Evolutionary conservation across 2,329 filamentous ascomycete species (phyloP).

Genomic region (Pezicula neosporulosa): DNA sequence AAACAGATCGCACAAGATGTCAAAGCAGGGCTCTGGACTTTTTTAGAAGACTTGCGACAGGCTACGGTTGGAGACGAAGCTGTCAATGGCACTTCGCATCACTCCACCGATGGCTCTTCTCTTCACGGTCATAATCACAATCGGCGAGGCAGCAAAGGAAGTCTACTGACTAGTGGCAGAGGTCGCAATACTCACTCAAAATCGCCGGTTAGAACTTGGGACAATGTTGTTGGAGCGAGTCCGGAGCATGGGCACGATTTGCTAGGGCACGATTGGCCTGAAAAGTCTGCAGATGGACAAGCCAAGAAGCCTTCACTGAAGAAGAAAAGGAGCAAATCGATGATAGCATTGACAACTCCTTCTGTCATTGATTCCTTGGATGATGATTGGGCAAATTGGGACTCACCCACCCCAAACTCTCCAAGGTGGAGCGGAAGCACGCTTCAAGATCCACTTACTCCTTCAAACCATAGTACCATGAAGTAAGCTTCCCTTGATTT

Average conservation of each 20-base stretch:
- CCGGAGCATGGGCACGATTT: constrained; percentile 14
- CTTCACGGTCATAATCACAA: constrained; percentile 21
- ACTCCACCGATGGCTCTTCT: constrained; percentile 29
- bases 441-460: constrained; percentile 22
- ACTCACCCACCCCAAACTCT: constrained; percentile 50
- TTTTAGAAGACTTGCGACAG: constrained; percentile 91
- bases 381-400: constrained; percentile 65
- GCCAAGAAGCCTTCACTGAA: constrained; percentile 11
- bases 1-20: constrained; percentile 62
- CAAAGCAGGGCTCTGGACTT: constrained; percentile 85
- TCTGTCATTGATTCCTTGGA: constrained; percentile 40
- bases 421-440: constrained; percentile 59
- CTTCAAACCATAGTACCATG: constrained; percentile 18
- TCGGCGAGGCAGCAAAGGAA: constrained; percentile 35
- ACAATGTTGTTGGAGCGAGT: constrained; percentile 23
- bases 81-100: constrained; percentile 47
- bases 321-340: constrained; percentile 17
- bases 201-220: constrained; percentile 22
- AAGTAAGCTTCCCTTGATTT: constrained; percentile 17
- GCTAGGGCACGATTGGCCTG: too few relatives aligned
- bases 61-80: constrained; percentile 95
- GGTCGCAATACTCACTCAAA: constrained; percentile 15
- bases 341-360: constrained; percentile 18
- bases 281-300: background rate
- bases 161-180: constrained; percentile 13